These are phyloP conservation scores for Naganishia sp. DNA, from an alignment of 1,284 basidiomycete species.

Conservation along the genomic window DNA sequence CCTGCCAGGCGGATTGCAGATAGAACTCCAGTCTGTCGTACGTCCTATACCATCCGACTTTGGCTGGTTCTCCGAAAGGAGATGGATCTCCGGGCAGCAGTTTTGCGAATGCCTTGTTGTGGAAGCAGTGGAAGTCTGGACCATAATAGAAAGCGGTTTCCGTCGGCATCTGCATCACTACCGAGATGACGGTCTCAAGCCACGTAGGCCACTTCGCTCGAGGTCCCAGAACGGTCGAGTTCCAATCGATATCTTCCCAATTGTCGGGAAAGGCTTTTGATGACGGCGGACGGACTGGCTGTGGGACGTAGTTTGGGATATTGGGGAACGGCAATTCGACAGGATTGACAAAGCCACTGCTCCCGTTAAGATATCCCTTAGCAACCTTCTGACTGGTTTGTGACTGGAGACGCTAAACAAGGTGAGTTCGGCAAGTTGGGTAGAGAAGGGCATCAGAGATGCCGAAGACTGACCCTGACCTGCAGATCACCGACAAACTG, in stretches of 20 bases:
- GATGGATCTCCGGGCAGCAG: conserved; percentile 29
- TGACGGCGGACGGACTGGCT: conserved; percentile 4
- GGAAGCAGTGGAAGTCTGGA: conserved; percentile 47
- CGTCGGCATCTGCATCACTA: conserved; percentile 48
- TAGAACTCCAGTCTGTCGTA: conserved; percentile 45
- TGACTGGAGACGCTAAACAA: background rate
- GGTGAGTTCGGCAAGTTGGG: background rate
- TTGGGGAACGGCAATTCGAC: conserved; percentile 20
- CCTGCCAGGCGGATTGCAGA: conserved; percentile 42
- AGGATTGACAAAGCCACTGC: conserved; percentile 19
- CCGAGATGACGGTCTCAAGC: conserved; percentile 30
- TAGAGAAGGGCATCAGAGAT: background rate
- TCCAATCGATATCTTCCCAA: conserved; percentile 26
- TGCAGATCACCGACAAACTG: conserved; percentile 5
- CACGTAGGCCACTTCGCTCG: conserved; percentile 23
- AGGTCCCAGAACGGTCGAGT: conserved; percentile 5
- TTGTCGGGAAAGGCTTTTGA: conserved; percentile 15
- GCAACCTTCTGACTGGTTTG: background rate
- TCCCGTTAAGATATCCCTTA: conserved; percentile 18
- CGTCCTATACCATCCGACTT: conserved; percentile 36
- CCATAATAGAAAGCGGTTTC: conserved; percentile 49
- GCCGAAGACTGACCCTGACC: background rate
- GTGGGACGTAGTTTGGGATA: conserved; percentile 2
- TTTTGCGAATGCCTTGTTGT: conserved; percentile 48
- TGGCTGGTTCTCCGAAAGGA: conserved; percentile 21